Evolutionary conservation across 2,329 filamentous ascomycete genomes (phyloP), one percentile per base, ranked within the genome.

Genomic region (Cladosporium colombiae): DNA sequence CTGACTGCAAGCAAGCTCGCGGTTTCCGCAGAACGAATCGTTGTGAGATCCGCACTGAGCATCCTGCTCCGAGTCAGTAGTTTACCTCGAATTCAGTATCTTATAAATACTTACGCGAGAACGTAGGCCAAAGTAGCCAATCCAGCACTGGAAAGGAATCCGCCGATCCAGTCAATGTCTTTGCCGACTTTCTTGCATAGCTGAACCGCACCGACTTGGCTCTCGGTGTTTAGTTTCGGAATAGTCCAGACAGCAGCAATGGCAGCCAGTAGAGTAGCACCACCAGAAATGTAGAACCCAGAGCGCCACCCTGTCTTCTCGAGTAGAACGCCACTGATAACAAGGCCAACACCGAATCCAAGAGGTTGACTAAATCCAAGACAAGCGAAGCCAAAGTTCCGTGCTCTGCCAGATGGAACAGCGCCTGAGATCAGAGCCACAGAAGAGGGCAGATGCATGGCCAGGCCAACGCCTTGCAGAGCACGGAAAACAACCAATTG

Each of bases 141-240:
- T 35, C 78, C 81, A 2, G 78, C 74, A 67, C 79, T 82, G 3
- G 80, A 81, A 27, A 85, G 75, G 0, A 77, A 25, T 5, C 81
- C 82, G 0, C 84, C 84, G 37, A 84, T 71, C 84, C 84, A 86
- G 66, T 86, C 84, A 52, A 86, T 82, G 3, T 85, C 81, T 0
- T 70, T 76, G 31, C 68, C 71, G 11, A 83, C 67, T 56, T 71
- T 66, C 13, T 65, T 23, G 50, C 64, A 66, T 8, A 70, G 35
- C 49, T 56, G 40, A 16, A 70, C 66, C 5, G 72, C 50, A 27
- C 70, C 70, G 35, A 66, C 58, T n/a, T 31, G 23, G 11, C 55
- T 52, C 3, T 50, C 40, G 21, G 29, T 25, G 6, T 33, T 27
- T 1, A 72, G 25, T 70, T 74, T 77, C 16, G 82, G 67, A 71